Conservation (phyloP, 2,329 filamentous ascomycete species). For the Aspergillus sp. region DNA sequence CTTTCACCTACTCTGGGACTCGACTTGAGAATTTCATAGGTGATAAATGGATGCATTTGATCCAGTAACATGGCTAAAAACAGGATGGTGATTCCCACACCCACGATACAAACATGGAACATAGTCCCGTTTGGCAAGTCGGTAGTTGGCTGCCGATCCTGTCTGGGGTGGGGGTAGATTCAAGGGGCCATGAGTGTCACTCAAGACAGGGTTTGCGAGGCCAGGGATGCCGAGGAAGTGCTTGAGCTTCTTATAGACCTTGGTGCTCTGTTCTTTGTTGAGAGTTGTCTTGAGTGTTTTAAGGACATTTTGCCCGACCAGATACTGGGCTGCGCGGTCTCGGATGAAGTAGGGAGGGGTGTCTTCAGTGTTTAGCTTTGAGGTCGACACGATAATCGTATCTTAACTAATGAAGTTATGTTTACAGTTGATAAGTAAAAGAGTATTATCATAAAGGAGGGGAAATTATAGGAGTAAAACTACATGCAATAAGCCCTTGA, state of each 20-base stretch:
- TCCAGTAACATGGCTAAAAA: not conserved
- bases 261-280: not conserved
- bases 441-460: too few species aligned
- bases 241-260: not conserved
- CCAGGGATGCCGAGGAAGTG: not conserved
- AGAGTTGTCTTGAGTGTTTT: not conserved
- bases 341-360: not conserved
- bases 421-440: too few species aligned
- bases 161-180: not conserved
- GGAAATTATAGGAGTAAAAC: too few species aligned
- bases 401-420: too few species aligned
- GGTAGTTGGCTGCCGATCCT: not conserved
- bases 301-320: not conserved
- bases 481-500: too few species aligned
- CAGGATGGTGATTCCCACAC: not conserved
- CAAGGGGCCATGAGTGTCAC: not conserved
- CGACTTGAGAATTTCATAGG: not conserved
- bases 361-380: too few species aligned
- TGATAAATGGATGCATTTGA: not conserved
- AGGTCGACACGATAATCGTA: too few species aligned
- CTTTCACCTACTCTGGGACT: not conserved
- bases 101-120: not conserved
- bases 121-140: not conserved
- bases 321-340: not conserved
- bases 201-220: not conserved